Evolutionary conservation across 441 rosid genomes (phyloP), one percentile per base, ranked within the genome.

Genomic region (Flueggea neowawraea): DNA sequence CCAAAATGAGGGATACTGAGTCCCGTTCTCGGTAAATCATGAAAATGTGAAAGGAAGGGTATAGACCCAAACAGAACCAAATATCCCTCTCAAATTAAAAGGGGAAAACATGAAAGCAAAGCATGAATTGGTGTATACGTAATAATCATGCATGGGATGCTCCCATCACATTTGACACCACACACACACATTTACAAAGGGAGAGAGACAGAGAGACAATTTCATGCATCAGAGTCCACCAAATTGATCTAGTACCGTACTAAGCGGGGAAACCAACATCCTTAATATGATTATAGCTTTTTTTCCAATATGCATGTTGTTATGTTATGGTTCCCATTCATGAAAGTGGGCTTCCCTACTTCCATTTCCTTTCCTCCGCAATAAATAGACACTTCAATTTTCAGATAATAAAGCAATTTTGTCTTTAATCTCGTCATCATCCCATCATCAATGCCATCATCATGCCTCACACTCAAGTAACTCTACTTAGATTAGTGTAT

Each of bases 61-160:
- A 36, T 36, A 36, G n/a, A n/a, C 50, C n/a, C 14, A 47, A 47
- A 47, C 50, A 47, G 12, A 47, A 4, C 50, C 50, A 5, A 36
- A 36, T 36, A 36, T 36, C 41, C 4, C 41, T 36, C 41, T 36
- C 41, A 36, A 36, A n/a, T n/a, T n/a, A n/a, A n/a, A n/a, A n/a
- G n/a, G n/a, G n/a, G n/a, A n/a, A n/a, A n/a, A 41, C 36, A 47
- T 6, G 22, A 55, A 62, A 62, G 47, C 65, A 59, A 62, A 63
- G 69, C 70, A 69, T 75, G 73, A 57, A 75, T 70, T 74, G 72
- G 63, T 74, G 84, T 70, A 80, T 74, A 82, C 86, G 86, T 85
- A 79, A 81, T 72, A 74, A 85, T 79, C 74, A 75, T 85, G 88
- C 91, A 85, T 82, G 87, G 77, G 66, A 79, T 80, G 61, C 66